A percentile compares a stretch with the other conserved stretches of the same genome.
Evolutionary conservation across 768 basidiomycete species (phyloP).

Genomic region (Hericium alpestre): DNA sequence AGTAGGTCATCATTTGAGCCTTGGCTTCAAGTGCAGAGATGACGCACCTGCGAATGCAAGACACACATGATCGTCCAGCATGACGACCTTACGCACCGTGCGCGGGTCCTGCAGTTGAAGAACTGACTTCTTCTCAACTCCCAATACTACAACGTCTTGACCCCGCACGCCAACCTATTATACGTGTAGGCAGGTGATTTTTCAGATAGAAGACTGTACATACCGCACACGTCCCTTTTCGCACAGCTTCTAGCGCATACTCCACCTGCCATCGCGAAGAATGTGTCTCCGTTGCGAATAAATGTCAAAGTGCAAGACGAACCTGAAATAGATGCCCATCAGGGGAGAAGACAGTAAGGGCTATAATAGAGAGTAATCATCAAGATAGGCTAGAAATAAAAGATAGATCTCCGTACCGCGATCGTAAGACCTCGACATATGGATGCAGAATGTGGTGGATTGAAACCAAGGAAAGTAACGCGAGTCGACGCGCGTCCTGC

Average conservation of each 20-base stretch:
- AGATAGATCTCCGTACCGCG: conserved; percentile 52
- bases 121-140: conserved; percentile 98
- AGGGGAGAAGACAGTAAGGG: conserved; percentile 95
- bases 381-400: neutral
- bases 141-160: conserved; percentile 87
- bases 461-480: too few species aligned
- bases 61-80: conserved; percentile 96
- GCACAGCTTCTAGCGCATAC: conserved; percentile 95
- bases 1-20: conserved; percentile 5
- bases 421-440: conserved; percentile 93
- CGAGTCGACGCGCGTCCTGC: too few species aligned
- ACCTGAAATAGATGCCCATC: conserved; percentile 99
- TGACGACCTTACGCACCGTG: conserved; percentile 94
- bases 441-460: too few species aligned
- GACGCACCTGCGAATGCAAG: conserved; percentile 89
- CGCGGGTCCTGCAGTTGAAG: conserved; percentile 96
- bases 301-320: conserved; percentile 9
- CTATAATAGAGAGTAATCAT: conserved; percentile 28
- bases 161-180: conserved; percentile 89
- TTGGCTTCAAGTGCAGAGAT: conserved; percentile 2
- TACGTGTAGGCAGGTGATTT: neutral
- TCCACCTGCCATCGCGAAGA: conserved; percentile 62
- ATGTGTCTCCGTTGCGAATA: conserved; percentile 3
- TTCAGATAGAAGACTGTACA: conserved; percentile 16
- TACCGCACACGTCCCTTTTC: conserved; percentile 95